Base-by-base conservation (phyloP, 78 protist species). In the Cavenderia fasciculata region DNA sequence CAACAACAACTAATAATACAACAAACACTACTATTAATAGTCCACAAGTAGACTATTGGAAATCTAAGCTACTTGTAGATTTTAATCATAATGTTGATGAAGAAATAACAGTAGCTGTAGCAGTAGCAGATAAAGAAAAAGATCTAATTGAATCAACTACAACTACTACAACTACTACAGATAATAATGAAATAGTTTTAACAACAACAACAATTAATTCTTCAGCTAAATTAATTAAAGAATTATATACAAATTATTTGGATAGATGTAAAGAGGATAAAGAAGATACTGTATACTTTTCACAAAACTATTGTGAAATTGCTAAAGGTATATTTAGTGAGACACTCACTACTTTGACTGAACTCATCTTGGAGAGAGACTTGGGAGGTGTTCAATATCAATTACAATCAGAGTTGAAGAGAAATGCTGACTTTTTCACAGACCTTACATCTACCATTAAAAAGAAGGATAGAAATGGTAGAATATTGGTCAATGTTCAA, bases 341-440 rank as follows among this genome's bases (percentile, higher is more conserved):
- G 3, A 19, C 40, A 57, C 21, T 49, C 0, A 82, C 90, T 16
- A 68, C 79, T 1, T n/a, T 82, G 10, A 68, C 90, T 10, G 90
- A 82, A 4, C 27, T 82, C 4, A 82, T 82, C 4, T 38, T 82
- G 7, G 76, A 65, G 46, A 68, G 23, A n/a, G 90, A 82, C 41
- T 29, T 56, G 10, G 90, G 73, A 14, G 68, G 57, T 23, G 33
- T 82, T 21, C 38, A 82, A 41, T 82, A 82, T 82, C 90, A 82
- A 68, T 14, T 82, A 21, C 6, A n/a, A 16, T 21, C 59, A 14
- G 90, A 82, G 2, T 2, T 82, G 5, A 82, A 49, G 44, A 40
- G 90, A 29, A 69, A 82, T 36, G 16, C 51, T 10, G 14, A 68
- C 2, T 82, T 82, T 34, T 82, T 82, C 34, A 68, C n/a, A 23